These are phyloP conservation scores for Smallanthus sonchifolius DNA, from an alignment of 129 eudicot species.

Conservation along the genomic window DNA sequence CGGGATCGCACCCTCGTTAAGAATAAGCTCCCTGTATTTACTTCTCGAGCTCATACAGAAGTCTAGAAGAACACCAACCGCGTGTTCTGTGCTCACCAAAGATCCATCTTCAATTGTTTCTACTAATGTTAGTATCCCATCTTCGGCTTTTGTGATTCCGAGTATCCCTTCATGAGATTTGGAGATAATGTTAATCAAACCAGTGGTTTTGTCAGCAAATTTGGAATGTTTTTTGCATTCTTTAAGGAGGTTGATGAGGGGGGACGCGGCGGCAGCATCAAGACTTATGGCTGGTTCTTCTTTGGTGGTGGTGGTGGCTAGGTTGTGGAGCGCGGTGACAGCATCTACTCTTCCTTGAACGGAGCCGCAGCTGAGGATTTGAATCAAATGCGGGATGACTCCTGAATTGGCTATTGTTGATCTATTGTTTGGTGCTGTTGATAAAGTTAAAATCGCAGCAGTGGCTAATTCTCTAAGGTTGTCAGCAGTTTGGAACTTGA, in stretches of 20 bases:
- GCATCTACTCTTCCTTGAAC: conserved; percentile 76
- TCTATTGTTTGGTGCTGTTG: conserved; percentile 66
- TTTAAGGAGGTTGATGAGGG: conserved; percentile 65
- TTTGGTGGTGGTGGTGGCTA: conserved; percentile 27
- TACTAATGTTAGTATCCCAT: conserved; percentile 67
- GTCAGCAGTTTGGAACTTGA: conserved; percentile 33
- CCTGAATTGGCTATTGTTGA: conserved; percentile 55
- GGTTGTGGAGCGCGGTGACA: conserved; percentile 68
- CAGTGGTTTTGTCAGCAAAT: conserved; percentile 64
- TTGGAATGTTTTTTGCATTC: conserved; percentile 74
- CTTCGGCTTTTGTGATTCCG: conserved; percentile 42
- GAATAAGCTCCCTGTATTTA: conserved; percentile 66
- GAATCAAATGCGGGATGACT: conserved; percentile 52
- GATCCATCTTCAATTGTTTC: conserved; percentile 86
- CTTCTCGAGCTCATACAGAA: conserved; percentile 56
- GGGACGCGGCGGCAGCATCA: conserved; percentile 46
- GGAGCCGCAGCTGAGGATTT: conserved; percentile 56
- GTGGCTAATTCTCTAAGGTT: conserved; percentile 66
- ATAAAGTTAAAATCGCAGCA: conserved; percentile 68
- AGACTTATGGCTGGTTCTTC: conserved; percentile 39
- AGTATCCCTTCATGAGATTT: conserved; percentile 50
- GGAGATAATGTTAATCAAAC: conserved; percentile 46
- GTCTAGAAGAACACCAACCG: conserved; percentile 58
- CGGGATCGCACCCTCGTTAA: conserved; percentile 85
- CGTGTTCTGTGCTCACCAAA: conserved; percentile 57